Evolutionary conservation across 306 rosid genomes (phyloP).

Genomic region (Dicorynia guianensis): DNA sequence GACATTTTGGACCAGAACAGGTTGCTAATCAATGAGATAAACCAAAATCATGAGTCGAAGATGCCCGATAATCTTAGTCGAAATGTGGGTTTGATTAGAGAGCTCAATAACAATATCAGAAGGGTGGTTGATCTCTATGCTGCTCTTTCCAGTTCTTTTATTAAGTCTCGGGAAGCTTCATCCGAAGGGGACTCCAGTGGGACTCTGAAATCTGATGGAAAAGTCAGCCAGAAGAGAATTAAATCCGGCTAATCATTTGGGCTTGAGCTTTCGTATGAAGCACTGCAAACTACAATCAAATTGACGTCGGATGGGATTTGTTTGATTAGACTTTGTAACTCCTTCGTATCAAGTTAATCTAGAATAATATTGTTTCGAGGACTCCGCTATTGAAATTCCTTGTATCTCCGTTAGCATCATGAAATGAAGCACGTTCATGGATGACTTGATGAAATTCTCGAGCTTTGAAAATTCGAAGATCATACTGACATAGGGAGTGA

Average conservation of each 20-base stretch:
- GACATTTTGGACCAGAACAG: conserved; percentile 90
- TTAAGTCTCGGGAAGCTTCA: conserved; percentile 77
- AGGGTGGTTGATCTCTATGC: conserved; percentile 96
- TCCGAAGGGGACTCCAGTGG: conserved; percentile 85
- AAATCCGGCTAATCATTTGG: conserved; percentile 63
- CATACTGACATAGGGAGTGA: not conserved
- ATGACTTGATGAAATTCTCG: conserved; percentile 33
- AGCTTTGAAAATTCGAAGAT: conserved; percentile 21
- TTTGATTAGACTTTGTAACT: conserved; percentile 44
- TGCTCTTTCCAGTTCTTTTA: conserved; percentile 73
- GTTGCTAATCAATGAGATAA: conserved; percentile 83
- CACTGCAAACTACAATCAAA: conserved; percentile 23
- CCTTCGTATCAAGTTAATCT: conserved; percentile 7
- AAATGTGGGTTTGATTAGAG: conserved; percentile 84
- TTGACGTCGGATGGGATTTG: conserved; percentile 34
- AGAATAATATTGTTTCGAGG: conserved; percentile 38
- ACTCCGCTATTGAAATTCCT: conserved; percentile 44
- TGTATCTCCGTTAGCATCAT: conserved; percentile 34
- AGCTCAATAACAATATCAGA: conserved; percentile 87
- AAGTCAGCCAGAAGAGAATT: conserved; percentile 76
- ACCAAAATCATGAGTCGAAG: conserved; percentile 87
- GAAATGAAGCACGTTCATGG: conserved; percentile 38
- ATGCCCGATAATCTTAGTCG: conserved; percentile 75
- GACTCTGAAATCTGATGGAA: conserved; percentile 77
- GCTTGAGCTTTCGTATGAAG: conserved; percentile 41